Conservation (phyloP, 768 basidiomycete species). For the Pleurotus pulmonarius region DNA sequence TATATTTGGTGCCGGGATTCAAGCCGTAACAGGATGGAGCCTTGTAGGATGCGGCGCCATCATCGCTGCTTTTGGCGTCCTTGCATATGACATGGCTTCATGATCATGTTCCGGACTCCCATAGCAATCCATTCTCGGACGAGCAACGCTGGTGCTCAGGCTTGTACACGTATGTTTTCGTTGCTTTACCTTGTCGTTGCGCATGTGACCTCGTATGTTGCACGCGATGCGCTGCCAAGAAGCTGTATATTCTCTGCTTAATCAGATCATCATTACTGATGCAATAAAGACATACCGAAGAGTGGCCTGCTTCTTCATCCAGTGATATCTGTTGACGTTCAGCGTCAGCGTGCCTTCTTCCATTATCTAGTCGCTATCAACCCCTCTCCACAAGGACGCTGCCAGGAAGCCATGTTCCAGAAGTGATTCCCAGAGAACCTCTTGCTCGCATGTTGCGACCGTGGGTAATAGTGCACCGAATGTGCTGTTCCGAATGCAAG, state of each 20-base stretch:
- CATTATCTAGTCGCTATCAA: conserved; percentile 5
- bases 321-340: background rate
- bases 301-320: conserved; percentile 1
- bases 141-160: conserved; percentile 1
- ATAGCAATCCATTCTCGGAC: background rate
- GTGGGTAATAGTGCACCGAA: background rate
- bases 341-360: background rate
- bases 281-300: background rate
- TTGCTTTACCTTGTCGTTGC: background rate
- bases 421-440: background rate
- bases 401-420: background rate
- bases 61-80: conserved; percentile 75
- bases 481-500: background rate
- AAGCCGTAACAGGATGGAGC: conserved; percentile 67
- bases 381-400: conserved; percentile 3
- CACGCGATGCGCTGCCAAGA: conserved; percentile 5
- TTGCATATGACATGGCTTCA: conserved; percentile 65
- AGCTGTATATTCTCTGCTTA: background rate
- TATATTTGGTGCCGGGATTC: conserved; percentile 59
- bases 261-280: conserved; percentile 2
- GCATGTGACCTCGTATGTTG: conserved; percentile 6
- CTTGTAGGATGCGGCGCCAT: conserved; percentile 77
- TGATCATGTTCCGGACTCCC: conserved; percentile 11
- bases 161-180: background rate
- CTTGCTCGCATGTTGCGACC: background rate